Conservation (phyloP, 2,329 filamentous ascomycete species). For the Fusarium piperis region DNA sequence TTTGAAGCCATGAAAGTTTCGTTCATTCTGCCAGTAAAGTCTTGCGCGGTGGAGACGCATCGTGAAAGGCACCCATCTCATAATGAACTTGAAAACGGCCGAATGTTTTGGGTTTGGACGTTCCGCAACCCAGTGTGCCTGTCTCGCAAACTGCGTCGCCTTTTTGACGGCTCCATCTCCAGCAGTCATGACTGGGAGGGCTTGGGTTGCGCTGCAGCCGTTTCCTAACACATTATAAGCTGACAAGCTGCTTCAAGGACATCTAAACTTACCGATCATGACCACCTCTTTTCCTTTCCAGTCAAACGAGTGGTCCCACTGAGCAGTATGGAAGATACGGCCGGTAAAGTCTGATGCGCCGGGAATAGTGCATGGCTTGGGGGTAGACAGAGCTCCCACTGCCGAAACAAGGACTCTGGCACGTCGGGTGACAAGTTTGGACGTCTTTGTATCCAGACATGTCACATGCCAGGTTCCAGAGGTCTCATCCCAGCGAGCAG, state of each 20-base stretch:
- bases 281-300: constrained; percentile 38
- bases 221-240: constrained; percentile 23
- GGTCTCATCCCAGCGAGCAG: constrained; percentile 34
- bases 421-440: neutral
- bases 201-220: constrained; percentile 42
- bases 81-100: constrained; percentile 33
- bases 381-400: constrained; percentile 36
- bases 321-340: constrained; percentile 36
- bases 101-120: constrained; percentile 38
- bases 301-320: constrained; percentile 42
- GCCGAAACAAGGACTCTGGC: constrained; percentile 39
- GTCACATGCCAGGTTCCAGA: constrained; percentile 32
- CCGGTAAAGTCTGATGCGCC: constrained; percentile 34
- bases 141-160: constrained; percentile 59
- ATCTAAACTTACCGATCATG: constrained; percentile 31
- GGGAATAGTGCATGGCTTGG: constrained; percentile 34
- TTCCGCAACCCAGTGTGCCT: constrained; percentile 57
- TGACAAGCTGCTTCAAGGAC: accelerated
- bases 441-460: constrained; percentile 20
- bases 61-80: constrained; percentile 36
- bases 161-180: constrained; percentile 44
- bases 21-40: constrained; percentile 35
- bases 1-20: constrained; percentile 38
- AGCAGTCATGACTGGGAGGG: constrained; percentile 35
- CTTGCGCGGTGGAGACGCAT: constrained; percentile 35